Evolutionary conservation across 1,284 basidiomycete genomes (phyloP).

Genomic region (Cryptococcus neoformans): DNA sequence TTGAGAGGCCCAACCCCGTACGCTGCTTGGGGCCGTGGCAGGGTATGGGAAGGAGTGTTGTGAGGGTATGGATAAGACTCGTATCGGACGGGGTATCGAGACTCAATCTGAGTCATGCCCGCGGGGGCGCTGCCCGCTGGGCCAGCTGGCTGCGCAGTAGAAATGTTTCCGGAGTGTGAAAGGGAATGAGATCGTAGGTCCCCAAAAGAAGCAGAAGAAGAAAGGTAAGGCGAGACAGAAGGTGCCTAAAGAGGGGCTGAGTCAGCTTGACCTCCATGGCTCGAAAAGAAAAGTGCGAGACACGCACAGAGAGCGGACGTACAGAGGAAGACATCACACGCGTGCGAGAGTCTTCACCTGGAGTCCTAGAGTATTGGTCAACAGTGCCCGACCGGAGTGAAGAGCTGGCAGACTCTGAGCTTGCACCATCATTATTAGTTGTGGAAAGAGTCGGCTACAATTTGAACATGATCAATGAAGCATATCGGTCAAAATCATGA

Average conservation of each 20-base stretch:
- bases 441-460: background rate
- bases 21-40: slow-evolving; percentile 11
- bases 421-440: background rate
- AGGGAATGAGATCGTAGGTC: slow-evolving; percentile 32
- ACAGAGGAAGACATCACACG: slow-evolving; percentile 35
- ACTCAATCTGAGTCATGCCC: slow-evolving; percentile 8
- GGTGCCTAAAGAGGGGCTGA: slow-evolving; percentile 24
- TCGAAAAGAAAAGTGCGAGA: background rate
- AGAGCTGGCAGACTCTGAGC: background rate
- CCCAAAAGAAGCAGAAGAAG: slow-evolving; percentile 28
- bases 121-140: background rate
- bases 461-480: background rate
- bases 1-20: slow-evolving; percentile 14
- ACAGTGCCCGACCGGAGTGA: slow-evolving; percentile 6
- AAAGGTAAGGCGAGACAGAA: slow-evolving; percentile 36
- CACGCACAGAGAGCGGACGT: slow-evolving; percentile 10
- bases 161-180: slow-evolving; percentile 8
- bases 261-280: slow-evolving; percentile 2
- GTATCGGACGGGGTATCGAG: slow-evolving; percentile 30
- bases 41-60: slow-evolving; percentile 13
- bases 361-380: slow-evolving; percentile 18
- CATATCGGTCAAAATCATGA: background rate
- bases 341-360: slow-evolving; percentile 16
- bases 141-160: background rate
- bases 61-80: slow-evolving; percentile 29